These are phyloP conservation scores for Brettanomyces custersianus DNA, from an alignment of 805 yeast genomes.

Conservation along the genomic window DNA sequence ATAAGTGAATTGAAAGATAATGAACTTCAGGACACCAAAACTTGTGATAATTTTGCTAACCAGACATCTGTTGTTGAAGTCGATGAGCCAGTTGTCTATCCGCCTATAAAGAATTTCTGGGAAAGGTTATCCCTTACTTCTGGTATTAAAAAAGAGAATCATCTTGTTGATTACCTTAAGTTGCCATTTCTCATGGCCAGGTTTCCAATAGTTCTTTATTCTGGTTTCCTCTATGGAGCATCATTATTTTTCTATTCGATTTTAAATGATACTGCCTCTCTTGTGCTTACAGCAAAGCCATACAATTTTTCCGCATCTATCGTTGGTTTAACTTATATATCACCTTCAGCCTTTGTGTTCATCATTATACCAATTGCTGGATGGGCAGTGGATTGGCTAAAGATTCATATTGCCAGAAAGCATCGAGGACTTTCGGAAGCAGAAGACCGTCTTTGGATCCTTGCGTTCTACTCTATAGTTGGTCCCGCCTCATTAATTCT, in stretches of 20 bases:
- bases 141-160: slow-evolving; percentile 25
- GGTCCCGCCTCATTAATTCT: slow-evolving; percentile 49
- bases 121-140: slow-evolving; percentile 34
- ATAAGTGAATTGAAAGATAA: slow-evolving; percentile 5
- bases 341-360: slow-evolving; percentile 42
- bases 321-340: slow-evolving; percentile 43
- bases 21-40: slow-evolving; percentile 10
- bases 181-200: slow-evolving; percentile 34
- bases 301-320: slow-evolving; percentile 39
- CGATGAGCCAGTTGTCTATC: slow-evolving; percentile 11
- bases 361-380: slow-evolving; percentile 40
- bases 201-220: slow-evolving; percentile 49
- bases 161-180: slow-evolving; percentile 18
- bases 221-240: slow-evolving; percentile 46
- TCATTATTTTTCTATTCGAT: slow-evolving; percentile 40
- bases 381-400: slow-evolving; percentile 40
- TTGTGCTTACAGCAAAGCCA: slow-evolving; percentile 37
- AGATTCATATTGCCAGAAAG: slow-evolving; percentile 36
- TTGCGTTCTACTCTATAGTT: slow-evolving; percentile 35
- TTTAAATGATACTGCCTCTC: slow-evolving; percentile 39
- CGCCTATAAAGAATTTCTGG: slow-evolving; percentile 28
- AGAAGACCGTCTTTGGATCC: slow-evolving; percentile 50
- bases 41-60: slow-evolving; percentile 20
- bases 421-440: slow-evolving; percentile 46
- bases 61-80: slow-evolving; percentile 21